These are phyloP conservation scores for Termitomyces sp. DNA, from an alignment of 768 basidiomycete species.

Conservation along the genomic window DNA sequence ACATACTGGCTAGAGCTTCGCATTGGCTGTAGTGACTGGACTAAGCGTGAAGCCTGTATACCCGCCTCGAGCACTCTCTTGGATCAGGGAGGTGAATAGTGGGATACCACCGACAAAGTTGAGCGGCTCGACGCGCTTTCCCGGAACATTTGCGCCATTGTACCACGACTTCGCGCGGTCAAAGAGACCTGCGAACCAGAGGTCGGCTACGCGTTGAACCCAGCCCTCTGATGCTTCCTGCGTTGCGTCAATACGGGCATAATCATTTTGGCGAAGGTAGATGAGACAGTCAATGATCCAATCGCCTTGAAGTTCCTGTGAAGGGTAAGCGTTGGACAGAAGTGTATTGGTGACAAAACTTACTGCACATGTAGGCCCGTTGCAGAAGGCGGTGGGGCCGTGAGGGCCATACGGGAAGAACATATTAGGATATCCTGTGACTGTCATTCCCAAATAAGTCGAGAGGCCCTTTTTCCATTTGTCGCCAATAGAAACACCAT, in stretches of 20 bases:
- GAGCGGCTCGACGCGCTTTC: slow-evolving; percentile 16
- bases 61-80: slow-evolving; percentile 14
- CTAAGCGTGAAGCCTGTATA: slow-evolving; percentile 12
- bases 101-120: slow-evolving; percentile 19
- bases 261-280: slow-evolving; percentile 4
- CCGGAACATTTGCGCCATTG: slow-evolving; percentile 19
- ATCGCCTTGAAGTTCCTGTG: slow-evolving; percentile 19
- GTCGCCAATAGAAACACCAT: too few species aligned
- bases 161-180: slow-evolving; percentile 19
- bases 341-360: too few species aligned
- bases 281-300: slow-evolving; percentile 19
- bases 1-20: not conserved
- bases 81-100: slow-evolving; percentile 11
- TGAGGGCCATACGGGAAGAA: too few species aligned
- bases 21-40: not conserved
- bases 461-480: too few species aligned
- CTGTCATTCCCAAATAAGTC: too few species aligned
- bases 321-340: not conserved
- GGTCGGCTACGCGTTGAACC: slow-evolving; percentile 9
- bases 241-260: slow-evolving; percentile 5
- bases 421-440: too few species aligned
- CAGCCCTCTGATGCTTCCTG: slow-evolving; percentile 10
- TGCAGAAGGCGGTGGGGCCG: too few species aligned
- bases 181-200: slow-evolving; percentile 9
- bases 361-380: too few species aligned